phyloP scores from a whole-genome alignment of 192 early-diverging fungal species.

The Mortierella hygrophila region DNA sequence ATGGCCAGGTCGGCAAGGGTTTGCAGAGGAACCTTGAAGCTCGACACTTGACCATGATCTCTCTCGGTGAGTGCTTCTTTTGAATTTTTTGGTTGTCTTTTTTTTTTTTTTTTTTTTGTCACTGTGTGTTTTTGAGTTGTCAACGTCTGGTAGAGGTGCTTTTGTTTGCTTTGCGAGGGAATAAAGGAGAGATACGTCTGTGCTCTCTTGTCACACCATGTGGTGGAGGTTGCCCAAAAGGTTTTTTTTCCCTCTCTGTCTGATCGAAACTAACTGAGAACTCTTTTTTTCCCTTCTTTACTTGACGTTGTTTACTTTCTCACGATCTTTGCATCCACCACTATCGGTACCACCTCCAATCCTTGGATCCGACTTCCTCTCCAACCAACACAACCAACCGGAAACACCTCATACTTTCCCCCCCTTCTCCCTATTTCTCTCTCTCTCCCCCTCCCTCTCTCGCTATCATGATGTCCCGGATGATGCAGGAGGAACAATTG shows the following conservation, averaged over 20 bases:
- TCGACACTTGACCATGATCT: constrained; percentile 78
- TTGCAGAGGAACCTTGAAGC: constrained; percentile 73
- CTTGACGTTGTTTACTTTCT: background rate
- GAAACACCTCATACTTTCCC: background rate
- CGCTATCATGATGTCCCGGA: background rate
- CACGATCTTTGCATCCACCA: background rate
- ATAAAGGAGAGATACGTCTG: background rate
- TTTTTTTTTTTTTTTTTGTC: constrained; percentile 64
- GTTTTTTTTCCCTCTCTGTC: background rate
- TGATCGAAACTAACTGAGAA: background rate
- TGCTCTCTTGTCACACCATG: background rate
- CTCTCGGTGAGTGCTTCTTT: constrained; percentile 64
- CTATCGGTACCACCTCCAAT: background rate
- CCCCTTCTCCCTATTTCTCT: constrained; percentile 17
- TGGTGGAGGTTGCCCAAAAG: background rate
- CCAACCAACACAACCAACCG: background rate
- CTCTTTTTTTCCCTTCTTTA: background rate
- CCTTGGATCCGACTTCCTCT: background rate
- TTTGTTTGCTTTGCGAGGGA: background rate
- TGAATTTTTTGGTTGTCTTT: constrained; percentile 38
- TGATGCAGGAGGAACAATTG: constrained; percentile 74
- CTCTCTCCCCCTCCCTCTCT: constrained; percentile 32
- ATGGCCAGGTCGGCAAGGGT: constrained; percentile 32
- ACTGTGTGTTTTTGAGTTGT: background rate
- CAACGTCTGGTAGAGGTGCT: background rate